Conservation (phyloP, 139 green algal species). For the Coccomyxa sp. region DNA sequence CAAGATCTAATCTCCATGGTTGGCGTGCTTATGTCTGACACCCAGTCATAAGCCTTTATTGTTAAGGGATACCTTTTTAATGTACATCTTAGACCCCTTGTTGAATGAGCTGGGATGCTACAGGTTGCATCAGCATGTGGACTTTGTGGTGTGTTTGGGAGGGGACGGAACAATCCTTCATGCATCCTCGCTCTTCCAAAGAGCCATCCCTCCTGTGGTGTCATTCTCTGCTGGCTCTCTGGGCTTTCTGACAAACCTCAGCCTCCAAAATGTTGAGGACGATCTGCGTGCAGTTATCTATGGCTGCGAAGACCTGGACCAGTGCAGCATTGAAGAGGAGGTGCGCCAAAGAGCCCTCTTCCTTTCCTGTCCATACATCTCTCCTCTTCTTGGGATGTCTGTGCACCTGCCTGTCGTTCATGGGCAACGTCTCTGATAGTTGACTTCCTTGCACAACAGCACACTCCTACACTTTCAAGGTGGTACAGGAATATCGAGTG, state of each 20-base stretch:
- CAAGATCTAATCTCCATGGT: neutral
- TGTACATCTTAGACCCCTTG: too few species aligned
- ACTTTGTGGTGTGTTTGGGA: conserved; percentile 96
- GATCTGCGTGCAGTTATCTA: conserved; percentile 81
- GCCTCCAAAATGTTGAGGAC: conserved; percentile 54
- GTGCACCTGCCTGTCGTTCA: too few species aligned
- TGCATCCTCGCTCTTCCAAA: conserved; percentile 75
- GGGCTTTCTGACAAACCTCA: conserved; percentile 94
- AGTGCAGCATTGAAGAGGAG: conserved; percentile 37
- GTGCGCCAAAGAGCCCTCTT: neutral
- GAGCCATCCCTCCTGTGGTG: conserved; percentile 65
- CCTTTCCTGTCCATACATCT: neutral
- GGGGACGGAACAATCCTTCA: conserved; percentile 97
- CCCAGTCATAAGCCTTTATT: neutral
- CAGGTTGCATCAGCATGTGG: conserved; percentile 68
- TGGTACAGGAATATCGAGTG: too few species aligned
- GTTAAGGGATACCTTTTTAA: conserved; percentile 6
- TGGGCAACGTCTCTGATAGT: too few species aligned
- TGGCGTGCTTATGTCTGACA: neutral
- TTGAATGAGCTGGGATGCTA: neutral
- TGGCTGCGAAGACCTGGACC: conserved; percentile 56
- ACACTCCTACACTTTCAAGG: too few species aligned
- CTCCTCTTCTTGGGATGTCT: too few species aligned
- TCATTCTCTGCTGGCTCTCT: conserved; percentile 95
- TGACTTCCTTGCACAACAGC: too few species aligned